These are phyloP conservation scores for Aspergillus pseudoterreus DNA, from an alignment of 2,329 filamentous ascomycete genomes.

Conservation along the genomic window DNA sequence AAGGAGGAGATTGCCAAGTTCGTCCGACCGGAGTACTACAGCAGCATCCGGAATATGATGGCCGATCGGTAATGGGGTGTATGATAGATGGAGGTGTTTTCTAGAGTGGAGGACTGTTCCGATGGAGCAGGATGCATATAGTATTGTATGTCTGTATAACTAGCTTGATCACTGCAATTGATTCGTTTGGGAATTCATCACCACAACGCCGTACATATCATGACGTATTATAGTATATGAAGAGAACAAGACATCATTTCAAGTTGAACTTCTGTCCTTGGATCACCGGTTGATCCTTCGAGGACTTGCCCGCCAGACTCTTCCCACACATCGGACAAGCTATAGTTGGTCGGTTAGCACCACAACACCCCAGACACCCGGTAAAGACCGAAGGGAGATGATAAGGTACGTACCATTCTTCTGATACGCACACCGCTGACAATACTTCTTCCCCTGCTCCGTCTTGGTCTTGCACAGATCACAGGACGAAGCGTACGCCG, in stretches of 20 bases:
- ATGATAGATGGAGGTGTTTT: conserved; percentile 8
- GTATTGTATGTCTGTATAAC: conserved; percentile 34
- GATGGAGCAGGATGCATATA: conserved; percentile 29
- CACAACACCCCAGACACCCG: too few species aligned
- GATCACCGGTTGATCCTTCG: conserved; percentile 50
- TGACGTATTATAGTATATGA: not conserved
- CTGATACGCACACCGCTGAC: conserved; percentile 61
- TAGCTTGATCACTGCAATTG: conserved; percentile 23
- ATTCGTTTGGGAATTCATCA: not conserved
- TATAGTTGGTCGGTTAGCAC: conserved; percentile 23
- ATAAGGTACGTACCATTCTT: conserved; percentile 55
- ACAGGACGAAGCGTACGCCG: conserved; percentile 60
- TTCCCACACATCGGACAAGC: conserved; percentile 65
- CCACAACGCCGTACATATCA: not conserved
- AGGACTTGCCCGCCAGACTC: conserved; percentile 43
- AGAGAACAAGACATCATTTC: conserved; percentile 44
- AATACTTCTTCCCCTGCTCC: conserved; percentile 58
- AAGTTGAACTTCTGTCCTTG: conserved; percentile 61
- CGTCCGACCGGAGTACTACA: conserved; percentile 68
- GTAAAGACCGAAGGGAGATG: not conserved
- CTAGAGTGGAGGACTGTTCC: conserved; percentile 4
- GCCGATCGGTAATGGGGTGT: conserved; percentile 59
- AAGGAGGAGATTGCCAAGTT: conserved; percentile 76
- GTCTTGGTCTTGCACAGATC: conserved; percentile 61
- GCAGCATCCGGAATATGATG: conserved; percentile 76